Base-by-base conservation (phyloP, 176 grass and related monocot species). In the Carex parvula region DNA sequence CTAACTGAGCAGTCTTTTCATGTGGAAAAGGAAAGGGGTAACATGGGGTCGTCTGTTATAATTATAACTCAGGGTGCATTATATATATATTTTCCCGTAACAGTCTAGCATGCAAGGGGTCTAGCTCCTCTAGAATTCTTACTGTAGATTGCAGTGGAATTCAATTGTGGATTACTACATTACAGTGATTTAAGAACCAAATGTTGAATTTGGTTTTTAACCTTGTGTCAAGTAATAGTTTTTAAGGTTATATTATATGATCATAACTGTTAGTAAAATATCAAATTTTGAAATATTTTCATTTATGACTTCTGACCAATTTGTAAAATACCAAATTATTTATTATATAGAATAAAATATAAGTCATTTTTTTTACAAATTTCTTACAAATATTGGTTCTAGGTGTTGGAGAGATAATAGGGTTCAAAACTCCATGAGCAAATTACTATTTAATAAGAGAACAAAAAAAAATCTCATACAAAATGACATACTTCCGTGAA, bases 1-100 rank as follows among this genome's bases (percentile, higher is more conserved):
- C 60, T 8, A 86, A 80, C 83, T 89, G 79, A 89, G 57, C 55
- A 66, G 88, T 41, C 20, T n/a, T n/a, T n/a, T 26, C 60, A 58
- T 87, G 83, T 90, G 70, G 79, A 88, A 85, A 82, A 54, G 12
- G 53, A 60, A 37, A 46, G 15, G 33, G n/a, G 57, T 50, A 83
- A 48, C 60, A 39, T 65, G 60, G 37, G 60, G 41, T 52, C 60
- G 24, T 48, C 11, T 65, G 60, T 83, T 48, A 52, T n/a, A n/a
- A n/a, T n/a, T n/a, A n/a, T 64, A 68, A 83, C 80, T 83, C 37
- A 41, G 22, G 15, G 5, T 68, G 80, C 60, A 30, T 83, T 83
- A 69, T 83, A 69, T 83, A n/a, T 83, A 83, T 81, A 81, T 83
- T 66, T 83, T 37, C 10, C 6, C 10, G 50, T 54, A 82, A 48